Evolutionary conservation across 2,329 filamentous ascomycete species (phyloP), one percentile per base, ranked within the genome.

Genomic region (Botrytis deweyae): DNA sequence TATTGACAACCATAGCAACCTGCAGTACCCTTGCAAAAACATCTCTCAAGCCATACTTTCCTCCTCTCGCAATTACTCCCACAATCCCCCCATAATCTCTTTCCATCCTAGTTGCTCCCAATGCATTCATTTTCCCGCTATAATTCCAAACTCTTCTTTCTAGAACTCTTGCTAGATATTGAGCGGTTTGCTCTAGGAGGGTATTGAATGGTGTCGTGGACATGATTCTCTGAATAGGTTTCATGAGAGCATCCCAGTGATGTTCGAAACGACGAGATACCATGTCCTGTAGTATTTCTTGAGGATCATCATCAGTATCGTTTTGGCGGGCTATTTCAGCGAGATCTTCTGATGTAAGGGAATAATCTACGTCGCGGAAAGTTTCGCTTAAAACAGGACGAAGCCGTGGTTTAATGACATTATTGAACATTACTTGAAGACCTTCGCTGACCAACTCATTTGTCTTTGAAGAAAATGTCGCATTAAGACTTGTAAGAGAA

Each of bases 361-460:
- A 87, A 83, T 99, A 99, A 83, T 98, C 94, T 36, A 93, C 89
- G 79, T 98, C 95, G 62, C 95, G 91, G 86, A 98, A 98, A 0
- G 94, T 91, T 74, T 99, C 95, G 29, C 90, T 88, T 18, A 99
- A 86, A 4, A 98, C 91, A 0, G 94, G 93, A 0, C 95, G 91
- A 22, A 99, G 87, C 18, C 95, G 93, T 2, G 91, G 89, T 80
- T 95, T 95, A 78, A 98, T 88, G 2, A 98, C 93, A 79, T 95
- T 92, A 79, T 93, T 91, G 81, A 97, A 97, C 63, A 97, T 88
- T 8, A 97, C 94, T 77, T 92, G 89, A 44, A 97, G 88, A 46
- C 93, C 94, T 80, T 98, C 95, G 72, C 89, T 89, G 74, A 97
- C 88, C 12, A 99, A 88, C 80, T 98, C 95, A 10, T 86, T 89